These are phyloP conservation scores for Ogataea wickerhamii DNA, from an alignment of 805 yeast genomes.

Conservation along the genomic window DNA sequence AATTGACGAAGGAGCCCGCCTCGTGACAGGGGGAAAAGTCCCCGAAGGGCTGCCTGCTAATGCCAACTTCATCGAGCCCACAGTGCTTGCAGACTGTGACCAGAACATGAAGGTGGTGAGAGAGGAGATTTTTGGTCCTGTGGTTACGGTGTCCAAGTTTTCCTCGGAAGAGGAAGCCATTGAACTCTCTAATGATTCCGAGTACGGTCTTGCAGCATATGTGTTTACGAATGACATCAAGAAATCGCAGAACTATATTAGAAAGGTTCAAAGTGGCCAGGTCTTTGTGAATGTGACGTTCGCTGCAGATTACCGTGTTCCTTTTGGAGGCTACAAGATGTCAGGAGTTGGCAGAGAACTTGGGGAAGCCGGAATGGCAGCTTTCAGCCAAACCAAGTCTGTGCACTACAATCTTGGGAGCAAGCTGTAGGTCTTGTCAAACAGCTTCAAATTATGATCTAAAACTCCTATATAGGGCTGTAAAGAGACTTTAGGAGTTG, in stretches of 20 bases:
- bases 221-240: constrained; percentile 73
- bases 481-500: too few relatives aligned
- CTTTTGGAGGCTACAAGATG: constrained; percentile 90
- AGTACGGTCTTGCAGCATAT: constrained; percentile 89
- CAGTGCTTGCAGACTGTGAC: constrained; percentile 66
- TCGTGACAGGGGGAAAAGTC: constrained; percentile 61
- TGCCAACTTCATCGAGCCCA: constrained; percentile 70
- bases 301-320: constrained; percentile 82
- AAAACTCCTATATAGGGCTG: too few relatives aligned
- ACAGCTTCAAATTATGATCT: too few relatives aligned
- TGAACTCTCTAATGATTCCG: constrained; percentile 70
- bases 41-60: constrained; percentile 37
- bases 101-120: constrained; percentile 66
- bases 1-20: constrained; percentile 76
- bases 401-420: constrained; percentile 51
- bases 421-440: constrained; percentile 19
- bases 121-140: constrained; percentile 91
- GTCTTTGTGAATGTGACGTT: constrained; percentile 90
- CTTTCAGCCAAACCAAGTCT: constrained; percentile 83
- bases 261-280: constrained; percentile 79
- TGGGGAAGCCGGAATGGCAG: constrained; percentile 82
- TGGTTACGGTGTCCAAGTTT: constrained; percentile 80
- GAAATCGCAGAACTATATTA: constrained; percentile 72
- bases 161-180: constrained; percentile 79
- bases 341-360: constrained; percentile 93